Percentiles rank a stretch among this genome's conserved stretches.
These are phyloP conservation scores for Fragaria iinumae DNA, from an alignment of 306 rosid genomes.

Conservation along the genomic window DNA sequence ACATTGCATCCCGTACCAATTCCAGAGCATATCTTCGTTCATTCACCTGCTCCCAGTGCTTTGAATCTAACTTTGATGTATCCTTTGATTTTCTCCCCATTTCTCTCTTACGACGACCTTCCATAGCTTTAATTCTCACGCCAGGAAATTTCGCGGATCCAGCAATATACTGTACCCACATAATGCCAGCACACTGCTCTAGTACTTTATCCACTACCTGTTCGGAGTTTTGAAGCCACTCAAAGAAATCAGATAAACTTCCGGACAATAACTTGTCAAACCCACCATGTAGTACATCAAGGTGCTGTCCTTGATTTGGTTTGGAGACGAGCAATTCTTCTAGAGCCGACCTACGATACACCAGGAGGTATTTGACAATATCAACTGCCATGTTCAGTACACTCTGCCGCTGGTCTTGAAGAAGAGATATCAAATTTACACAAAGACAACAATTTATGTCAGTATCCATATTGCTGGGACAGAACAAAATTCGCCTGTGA, in stretches of 20 bases:
- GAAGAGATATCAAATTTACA: conserved; percentile 85
- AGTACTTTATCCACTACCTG: conserved; percentile 68
- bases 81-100: conserved; percentile 85
- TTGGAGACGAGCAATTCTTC: conserved; percentile 91
- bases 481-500: conserved; percentile 83
- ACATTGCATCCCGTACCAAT: conserved; percentile 88
- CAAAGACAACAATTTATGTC: conserved; percentile 95
- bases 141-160: conserved; percentile 96
- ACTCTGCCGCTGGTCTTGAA: conserved; percentile 64
- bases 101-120: conserved; percentile 93
- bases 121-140: conserved; percentile 92
- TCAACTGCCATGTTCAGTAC: conserved; percentile 87
- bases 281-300: conserved; percentile 89
- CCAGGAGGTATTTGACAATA: conserved; percentile 84
- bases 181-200: conserved; percentile 90
- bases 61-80: conserved; percentile 68
- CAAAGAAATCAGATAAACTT: conserved; percentile 69
- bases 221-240: conserved; percentile 77
- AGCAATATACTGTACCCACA: conserved; percentile 96
- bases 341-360: conserved; percentile 82
- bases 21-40: conserved; percentile 95
- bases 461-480: conserved; percentile 90
- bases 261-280: conserved; percentile 87
- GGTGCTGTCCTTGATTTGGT: conserved; percentile 81
- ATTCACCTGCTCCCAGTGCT: conserved; percentile 95